Conservation (phyloP, 768 basidiomycete genomes). For the Kwoniella pini region DNA sequence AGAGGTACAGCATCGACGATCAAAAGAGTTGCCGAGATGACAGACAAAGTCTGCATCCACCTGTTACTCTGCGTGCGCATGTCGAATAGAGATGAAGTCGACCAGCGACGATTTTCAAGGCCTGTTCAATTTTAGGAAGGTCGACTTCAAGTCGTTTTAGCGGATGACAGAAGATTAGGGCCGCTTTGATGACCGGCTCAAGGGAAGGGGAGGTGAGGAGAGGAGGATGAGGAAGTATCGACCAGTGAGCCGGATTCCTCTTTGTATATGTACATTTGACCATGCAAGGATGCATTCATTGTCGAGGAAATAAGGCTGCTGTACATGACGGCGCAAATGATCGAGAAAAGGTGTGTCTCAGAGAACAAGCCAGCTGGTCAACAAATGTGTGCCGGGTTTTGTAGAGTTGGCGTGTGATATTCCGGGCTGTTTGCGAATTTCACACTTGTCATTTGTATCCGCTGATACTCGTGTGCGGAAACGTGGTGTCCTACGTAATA, state of each 20-base stretch:
- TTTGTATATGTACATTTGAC: constrained; percentile 5
- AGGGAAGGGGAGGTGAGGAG: constrained; percentile 3
- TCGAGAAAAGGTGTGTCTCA: neutral
- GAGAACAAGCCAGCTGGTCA: too few relatives aligned
- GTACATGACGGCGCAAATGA: neutral
- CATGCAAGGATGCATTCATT: neutral
- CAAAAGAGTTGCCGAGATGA: constrained; percentile 1
- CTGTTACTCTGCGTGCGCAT: constrained; percentile 6
- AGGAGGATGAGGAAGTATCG: constrained; percentile 5
- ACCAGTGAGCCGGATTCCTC: too few relatives aligned
- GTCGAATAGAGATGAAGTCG: neutral
- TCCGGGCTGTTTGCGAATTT: neutral
- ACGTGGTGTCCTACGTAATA: neutral
- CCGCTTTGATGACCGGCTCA: neutral
- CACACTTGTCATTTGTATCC: too few relatives aligned
- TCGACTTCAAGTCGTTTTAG: constrained; percentile 8
- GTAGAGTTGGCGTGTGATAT: neutral
- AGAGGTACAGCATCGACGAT: constrained; percentile 7
- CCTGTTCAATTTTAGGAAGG: neutral
- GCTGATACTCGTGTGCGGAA: too few relatives aligned
- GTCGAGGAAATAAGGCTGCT: neutral
- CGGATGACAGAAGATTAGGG: neutral
- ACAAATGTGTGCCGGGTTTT: constrained; percentile 1
- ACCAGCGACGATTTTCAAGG: constrained; percentile 13
- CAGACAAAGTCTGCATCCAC: constrained; percentile 4